These are phyloP conservation scores for Teunomyces stri DNA, from an alignment of 805 yeast genomes.

Conservation along the genomic window DNA sequence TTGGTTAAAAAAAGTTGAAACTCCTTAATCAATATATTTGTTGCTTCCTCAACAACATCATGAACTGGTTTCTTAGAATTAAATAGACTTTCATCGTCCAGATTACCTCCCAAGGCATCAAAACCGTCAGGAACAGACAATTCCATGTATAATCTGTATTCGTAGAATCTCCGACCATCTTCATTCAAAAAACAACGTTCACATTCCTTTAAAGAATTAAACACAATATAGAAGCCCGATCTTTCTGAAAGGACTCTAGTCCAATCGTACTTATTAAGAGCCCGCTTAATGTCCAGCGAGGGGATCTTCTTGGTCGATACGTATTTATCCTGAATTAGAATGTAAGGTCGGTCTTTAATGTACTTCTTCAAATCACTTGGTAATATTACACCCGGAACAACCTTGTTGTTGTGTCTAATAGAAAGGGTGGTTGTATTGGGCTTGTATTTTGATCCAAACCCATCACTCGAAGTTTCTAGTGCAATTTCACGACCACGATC, in stretches of 20 bases:
- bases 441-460: slow-evolving; percentile 13
- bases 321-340: slow-evolving; percentile 52
- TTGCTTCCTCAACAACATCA: slow-evolving; percentile 56
- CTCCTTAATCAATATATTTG: slow-evolving; percentile 57
- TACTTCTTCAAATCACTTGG: slow-evolving; percentile 49
- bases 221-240: slow-evolving; percentile 70
- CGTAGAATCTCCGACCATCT: slow-evolving; percentile 54
- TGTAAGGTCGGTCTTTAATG: slow-evolving; percentile 56
- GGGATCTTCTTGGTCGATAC: slow-evolving; percentile 48
- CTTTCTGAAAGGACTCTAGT: slow-evolving; percentile 60
- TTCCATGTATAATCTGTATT: slow-evolving; percentile 56
- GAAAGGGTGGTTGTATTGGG: slow-evolving; percentile 38
- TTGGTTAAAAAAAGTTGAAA: slow-evolving; percentile 59
- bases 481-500: neutral
- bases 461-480: slow-evolving; percentile 8
- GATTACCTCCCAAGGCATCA: slow-evolving; percentile 12
- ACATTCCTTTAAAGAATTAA: slow-evolving; percentile 58
- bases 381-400: slow-evolving; percentile 35
- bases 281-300: slow-evolving; percentile 57
- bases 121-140: slow-evolving; percentile 49
- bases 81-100: slow-evolving; percentile 12
- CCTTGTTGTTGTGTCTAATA: slow-evolving; percentile 26
- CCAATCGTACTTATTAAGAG: slow-evolving; percentile 61
- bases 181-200: slow-evolving; percentile 56
- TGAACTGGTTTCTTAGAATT: slow-evolving; percentile 9